A percentile compares a stretch with the other conserved stretches of the same genome.
phyloP scores from a whole-genome alignment of 305 asterid species.

The Solanum hybrid region DNA sequence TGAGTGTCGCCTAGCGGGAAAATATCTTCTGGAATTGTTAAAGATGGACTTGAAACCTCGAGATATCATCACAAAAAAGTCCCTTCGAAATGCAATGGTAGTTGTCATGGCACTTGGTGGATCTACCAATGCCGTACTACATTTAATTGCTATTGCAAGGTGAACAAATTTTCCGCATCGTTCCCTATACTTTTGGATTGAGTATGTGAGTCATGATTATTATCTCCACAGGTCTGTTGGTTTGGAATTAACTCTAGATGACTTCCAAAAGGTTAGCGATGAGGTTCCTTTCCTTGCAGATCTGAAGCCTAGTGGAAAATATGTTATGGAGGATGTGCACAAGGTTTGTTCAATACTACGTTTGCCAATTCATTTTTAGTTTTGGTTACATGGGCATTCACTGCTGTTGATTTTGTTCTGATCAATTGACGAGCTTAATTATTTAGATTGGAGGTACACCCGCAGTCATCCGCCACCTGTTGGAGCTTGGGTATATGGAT shows the following conservation, averaged over 20 bases:
- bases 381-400: not conserved
- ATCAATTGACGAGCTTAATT: conserved; percentile 2
- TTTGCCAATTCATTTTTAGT: not conserved
- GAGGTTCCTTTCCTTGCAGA: conserved; percentile 91
- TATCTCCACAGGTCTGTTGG: conserved; percentile 84
- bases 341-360: conserved; percentile 37
- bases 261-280: conserved; percentile 96
- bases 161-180: conserved; percentile 13
- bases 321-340: conserved; percentile 97
- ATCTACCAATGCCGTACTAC: conserved; percentile 92
- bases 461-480: conserved; percentile 63
- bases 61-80: conserved; percentile 78
- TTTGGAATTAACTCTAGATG: conserved; percentile 66
- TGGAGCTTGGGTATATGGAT: conserved; percentile 69
- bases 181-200: not conserved
- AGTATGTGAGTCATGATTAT: conserved; percentile 25
- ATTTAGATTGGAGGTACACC: conserved; percentile 95
- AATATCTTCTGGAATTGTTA: conserved; percentile 70
- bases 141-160: conserved; percentile 97
- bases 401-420: not conserved
- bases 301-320: conserved; percentile 98
- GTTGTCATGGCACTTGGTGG: conserved; percentile 97
- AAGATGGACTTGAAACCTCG: conserved; percentile 91
- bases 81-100: conserved; percentile 87
- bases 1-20: conserved; percentile 97